Percentiles rank a stretch among this genome's conserved stretches.
Evolutionary conservation across 78 protist genomes (phyloP).

Genomic region (Andalucia godoyi): DNA sequence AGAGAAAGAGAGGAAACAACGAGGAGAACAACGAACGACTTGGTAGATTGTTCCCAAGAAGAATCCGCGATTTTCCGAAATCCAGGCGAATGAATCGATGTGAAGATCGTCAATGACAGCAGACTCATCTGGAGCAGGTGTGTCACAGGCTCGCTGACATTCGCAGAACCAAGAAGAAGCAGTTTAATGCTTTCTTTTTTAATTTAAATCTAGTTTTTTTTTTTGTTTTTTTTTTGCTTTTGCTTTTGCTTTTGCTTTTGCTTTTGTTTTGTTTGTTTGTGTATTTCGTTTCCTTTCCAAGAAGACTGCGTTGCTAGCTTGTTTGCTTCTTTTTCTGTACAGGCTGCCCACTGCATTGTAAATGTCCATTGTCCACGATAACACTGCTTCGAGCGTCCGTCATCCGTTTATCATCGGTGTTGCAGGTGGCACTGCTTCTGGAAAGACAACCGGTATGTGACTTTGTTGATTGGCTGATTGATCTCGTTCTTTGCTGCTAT

Average conservation of each 20-base stretch:
- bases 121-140: not conserved
- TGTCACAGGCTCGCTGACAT: not conserved
- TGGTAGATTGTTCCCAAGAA: too few species aligned
- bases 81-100: not conserved
- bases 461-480: too few species aligned
- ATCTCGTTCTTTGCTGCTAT: too few species aligned
- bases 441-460: slow-evolving; percentile 10
- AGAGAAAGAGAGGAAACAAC: too few species aligned
- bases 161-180: not conserved
- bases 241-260: not conserved
- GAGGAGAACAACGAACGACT: too few species aligned
- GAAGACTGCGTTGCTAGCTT: too few species aligned
- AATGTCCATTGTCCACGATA: too few species aligned
- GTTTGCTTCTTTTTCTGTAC: too few species aligned
- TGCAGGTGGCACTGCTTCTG: slow-evolving; percentile 15
- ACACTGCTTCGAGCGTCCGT: too few species aligned
- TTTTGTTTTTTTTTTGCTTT: not conserved
- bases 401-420: slow-evolving; percentile 13
- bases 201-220: not conserved
- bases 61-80: too few species aligned
- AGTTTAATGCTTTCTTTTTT: not conserved
- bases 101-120: not conserved
- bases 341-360: too few species aligned
- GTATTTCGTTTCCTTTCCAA: not conserved
- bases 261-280: not conserved